Evolutionary conservation across 2,329 filamentous ascomycete species (phyloP), one percentile per base, ranked within the genome.

Genomic region (Botrytis deweyae): DNA sequence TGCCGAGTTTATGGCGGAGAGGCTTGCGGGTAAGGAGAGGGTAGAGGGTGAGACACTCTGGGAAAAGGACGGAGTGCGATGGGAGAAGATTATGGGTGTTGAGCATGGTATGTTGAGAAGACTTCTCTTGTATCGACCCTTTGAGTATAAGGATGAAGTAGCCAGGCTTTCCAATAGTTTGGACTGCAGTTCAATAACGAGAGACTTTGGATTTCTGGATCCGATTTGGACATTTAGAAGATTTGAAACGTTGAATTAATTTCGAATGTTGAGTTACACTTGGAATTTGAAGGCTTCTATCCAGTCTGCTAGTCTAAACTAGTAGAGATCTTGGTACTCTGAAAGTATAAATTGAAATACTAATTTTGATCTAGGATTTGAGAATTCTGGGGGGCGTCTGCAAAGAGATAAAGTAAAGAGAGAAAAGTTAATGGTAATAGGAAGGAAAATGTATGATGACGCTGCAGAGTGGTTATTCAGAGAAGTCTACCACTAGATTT

Each of bases 1-100:
- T 68, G 76, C 76, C 25, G 52, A 76, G 63, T 29, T 55, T 18
- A 76, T 78, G 74, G 76, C 73, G n/a, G 73, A 75, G 71, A 70
- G 58, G 25, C 70, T 79, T 62, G 75, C 58, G 6, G 76, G 69
- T 4, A 70, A 36, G 44, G 72, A 66, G 38, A 72, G 70, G 38
- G 42, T 42, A 22, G 72, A 73, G 38, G 68, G 63, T 0, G 73
- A 72, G 52, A 8, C 42, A 16, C 55, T 46, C 25, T 67, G 70
- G 63, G 73, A 72, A 46, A 63, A 33, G 40, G 64, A 72, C 69
- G 73, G 62, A 38, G 22, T 72, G 1, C 65, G 73, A 22, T 68
- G 63, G 73, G 70, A 72, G 42, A 74, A 74, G n/a, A 22, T 72
- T 59, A 29, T 67, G 36, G 63, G 65, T 1, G 72, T 55, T 42